phyloP scores from a whole-genome alignment of 306 rosid genomes.

The Fragaria iinumae region DNA sequence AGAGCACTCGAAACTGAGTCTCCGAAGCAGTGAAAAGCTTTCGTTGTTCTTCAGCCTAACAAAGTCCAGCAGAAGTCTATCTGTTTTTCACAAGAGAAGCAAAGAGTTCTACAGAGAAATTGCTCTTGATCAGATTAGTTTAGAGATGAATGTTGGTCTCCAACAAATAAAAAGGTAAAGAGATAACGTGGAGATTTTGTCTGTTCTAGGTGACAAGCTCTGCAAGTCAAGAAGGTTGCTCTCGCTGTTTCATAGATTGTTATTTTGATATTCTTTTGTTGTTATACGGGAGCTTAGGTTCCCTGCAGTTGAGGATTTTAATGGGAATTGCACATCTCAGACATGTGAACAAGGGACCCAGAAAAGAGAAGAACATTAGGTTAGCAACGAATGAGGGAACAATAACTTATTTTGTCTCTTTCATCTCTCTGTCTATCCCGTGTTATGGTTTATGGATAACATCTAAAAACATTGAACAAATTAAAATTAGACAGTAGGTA shows the following conservation, averaged over 20 bases:
- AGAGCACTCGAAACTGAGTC: not conserved
- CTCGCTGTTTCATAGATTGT: slow-evolving; percentile 1
- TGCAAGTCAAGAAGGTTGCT: slow-evolving; percentile 42
- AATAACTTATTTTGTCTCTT: not conserved
- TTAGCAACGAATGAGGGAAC: slow-evolving; percentile 5
- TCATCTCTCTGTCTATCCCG: not conserved
- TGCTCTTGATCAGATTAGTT: not conserved
- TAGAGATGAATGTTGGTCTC: not conserved
- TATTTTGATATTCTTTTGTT: slow-evolving; percentile 21
- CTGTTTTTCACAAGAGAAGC: not conserved
- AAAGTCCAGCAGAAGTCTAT: not conserved
- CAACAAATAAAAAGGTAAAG: slow-evolving; percentile 8
- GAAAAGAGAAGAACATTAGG: not conserved
- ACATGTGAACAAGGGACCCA: slow-evolving; percentile 55
- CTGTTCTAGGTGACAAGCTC: slow-evolving; percentile 33
- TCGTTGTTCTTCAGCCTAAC: not conserved
- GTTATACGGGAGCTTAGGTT: slow-evolving; percentile 23
- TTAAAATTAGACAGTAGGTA: not conserved
- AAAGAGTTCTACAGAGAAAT: not conserved
- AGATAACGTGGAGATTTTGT: slow-evolving; percentile 33
- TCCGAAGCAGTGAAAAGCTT: not conserved
- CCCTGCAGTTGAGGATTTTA: slow-evolving; percentile 31
- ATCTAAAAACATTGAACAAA: not conserved
- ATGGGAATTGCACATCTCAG: slow-evolving; percentile 20
- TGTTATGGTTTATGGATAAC: not conserved